Conservation (phyloP, 345 rosid genomes). For the Raphanus raphanistrum region DNA sequence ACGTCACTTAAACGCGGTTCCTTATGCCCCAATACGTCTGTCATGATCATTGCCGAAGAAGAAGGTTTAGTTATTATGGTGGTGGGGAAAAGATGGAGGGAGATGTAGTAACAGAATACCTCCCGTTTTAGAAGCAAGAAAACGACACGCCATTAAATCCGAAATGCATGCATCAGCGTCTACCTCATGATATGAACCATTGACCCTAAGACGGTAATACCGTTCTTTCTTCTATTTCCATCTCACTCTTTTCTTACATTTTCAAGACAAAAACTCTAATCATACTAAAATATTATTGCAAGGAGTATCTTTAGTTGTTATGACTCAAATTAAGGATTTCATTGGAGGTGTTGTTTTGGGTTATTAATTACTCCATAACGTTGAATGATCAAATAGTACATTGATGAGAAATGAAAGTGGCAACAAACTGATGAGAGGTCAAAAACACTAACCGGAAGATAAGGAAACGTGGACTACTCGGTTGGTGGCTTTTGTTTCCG, state of each 20-base stretch:
- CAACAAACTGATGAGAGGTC: slow-evolving; percentile 32
- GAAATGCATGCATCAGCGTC: slow-evolving; percentile 38
- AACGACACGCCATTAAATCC: slow-evolving; percentile 42
- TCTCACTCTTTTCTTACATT: slow-evolving; percentile 2
- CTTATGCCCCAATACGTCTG: background rate
- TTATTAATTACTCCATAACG: background rate
- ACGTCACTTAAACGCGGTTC: slow-evolving; percentile 2
- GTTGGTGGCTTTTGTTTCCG: slow-evolving; percentile 42
- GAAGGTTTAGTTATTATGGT: slow-evolving; percentile 20
- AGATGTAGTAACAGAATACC: slow-evolving; percentile 34
- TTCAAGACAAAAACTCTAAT: background rate
- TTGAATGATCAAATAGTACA: background rate
- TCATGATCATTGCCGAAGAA: slow-evolving; percentile 6
- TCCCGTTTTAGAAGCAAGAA: slow-evolving; percentile 38
- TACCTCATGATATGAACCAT: slow-evolving; percentile 21
- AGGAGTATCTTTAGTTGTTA: background rate
- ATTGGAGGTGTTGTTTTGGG: background rate
- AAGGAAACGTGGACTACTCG: slow-evolving; percentile 40
- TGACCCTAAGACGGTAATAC: background rate
- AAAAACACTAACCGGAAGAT: slow-evolving; percentile 34
- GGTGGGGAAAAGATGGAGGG: background rate
- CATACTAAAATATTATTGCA: background rate
- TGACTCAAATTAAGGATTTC: background rate
- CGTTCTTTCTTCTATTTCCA: background rate
- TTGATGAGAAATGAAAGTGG: slow-evolving; percentile 28